These are phyloP conservation scores for Platanus orientalis DNA, from an alignment of 164 flowering plant species.

Conservation along the genomic window DNA sequence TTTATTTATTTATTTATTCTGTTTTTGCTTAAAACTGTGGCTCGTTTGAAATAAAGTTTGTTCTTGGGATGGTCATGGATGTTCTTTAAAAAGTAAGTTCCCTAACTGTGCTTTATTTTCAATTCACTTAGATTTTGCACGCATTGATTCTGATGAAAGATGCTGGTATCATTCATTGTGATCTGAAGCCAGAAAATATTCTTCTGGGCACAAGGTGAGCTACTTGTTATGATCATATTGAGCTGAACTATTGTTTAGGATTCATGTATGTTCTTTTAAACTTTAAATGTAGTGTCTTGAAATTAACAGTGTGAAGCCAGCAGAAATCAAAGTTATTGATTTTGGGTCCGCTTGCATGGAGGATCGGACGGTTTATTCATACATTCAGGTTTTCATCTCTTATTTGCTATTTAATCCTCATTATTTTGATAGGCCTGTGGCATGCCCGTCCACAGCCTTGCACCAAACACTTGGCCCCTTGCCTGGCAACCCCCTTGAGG, in stretches of 20 bases:
- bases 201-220: constrained; percentile 84
- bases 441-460: too few relatives aligned
- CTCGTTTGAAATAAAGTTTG: not conserved
- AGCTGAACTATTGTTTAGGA: not conserved
- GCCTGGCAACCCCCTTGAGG: too few relatives aligned
- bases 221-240: constrained; percentile 14
- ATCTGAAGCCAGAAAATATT: constrained; percentile 99
- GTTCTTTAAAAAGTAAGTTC: constrained; percentile 1
- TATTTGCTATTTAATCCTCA: not conserved
- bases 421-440: too few relatives aligned
- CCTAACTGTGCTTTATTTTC: constrained; percentile 1
- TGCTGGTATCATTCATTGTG: constrained; percentile 97
- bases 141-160: constrained; percentile 87
- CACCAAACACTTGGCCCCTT: too few relatives aligned
- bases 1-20: too few relatives aligned
- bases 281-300: constrained; percentile 18
- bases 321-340: constrained; percentile 88
- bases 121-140: constrained; percentile 55
- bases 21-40: not conserved
- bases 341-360: constrained; percentile 99
- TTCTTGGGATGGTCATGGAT: not conserved
- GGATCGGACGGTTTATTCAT: constrained; percentile 93
- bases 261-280: constrained; percentile 13
- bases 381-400: constrained; percentile 72
- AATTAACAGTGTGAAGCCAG: constrained; percentile 65